Evolutionary conservation across 1,284 basidiomycete genomes (phyloP), one percentile per base, ranked within the genome.

Genomic region (Trametes polyzona): DNA sequence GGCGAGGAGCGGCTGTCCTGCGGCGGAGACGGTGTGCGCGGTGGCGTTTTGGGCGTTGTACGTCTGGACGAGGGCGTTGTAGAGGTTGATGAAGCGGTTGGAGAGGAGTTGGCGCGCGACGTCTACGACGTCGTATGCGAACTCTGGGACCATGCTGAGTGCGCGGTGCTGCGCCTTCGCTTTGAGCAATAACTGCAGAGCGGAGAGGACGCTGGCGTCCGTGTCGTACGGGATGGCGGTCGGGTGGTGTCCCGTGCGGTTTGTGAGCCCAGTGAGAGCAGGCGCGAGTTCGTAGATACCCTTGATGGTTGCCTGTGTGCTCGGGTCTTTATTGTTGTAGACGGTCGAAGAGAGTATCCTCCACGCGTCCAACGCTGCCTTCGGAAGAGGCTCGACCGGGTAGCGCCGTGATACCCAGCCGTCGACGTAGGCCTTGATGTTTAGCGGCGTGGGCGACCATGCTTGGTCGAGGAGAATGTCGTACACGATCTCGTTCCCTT

Each of bases 401-500:
- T 79, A 78, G 4, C 77, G 72, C 9, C 77, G 73, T 12, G 68
- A 57, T 21, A 72, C 69, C 73, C 75, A 78, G 12, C 69, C 62
- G 33, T 64, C 51, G 19, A 74, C 66, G 54, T 77, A 78, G 0
- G 58, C 47, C 2, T 61, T 61, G 48, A 72, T 64, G 59, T 75
- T 56, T 48, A 79, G 66, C 2, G 71, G 61, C 0, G 63, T 64
- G 1, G 69, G 47, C 6, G 71, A 75, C 77, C 78, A 79, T 0
- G 75, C 76, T 52, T 76, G 73, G 63, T 79, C 76, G 40, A 77
- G 71, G 3, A 77, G 67, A n/a, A 77, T 60, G 41, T 78, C 74
- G 52, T 77, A 79, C 14, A 78, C 65, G 43, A 78, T 70, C 65
- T 79, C 77, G 61, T 79, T 78, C 12, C 77, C 74, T 56, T 79